A percentile compares a stretch with the other conserved stretches of the same genome.
These are phyloP conservation scores for Saccharomyces pastorianus DNA, from an alignment of 1,139 yeast species.

Conservation along the genomic window DNA sequence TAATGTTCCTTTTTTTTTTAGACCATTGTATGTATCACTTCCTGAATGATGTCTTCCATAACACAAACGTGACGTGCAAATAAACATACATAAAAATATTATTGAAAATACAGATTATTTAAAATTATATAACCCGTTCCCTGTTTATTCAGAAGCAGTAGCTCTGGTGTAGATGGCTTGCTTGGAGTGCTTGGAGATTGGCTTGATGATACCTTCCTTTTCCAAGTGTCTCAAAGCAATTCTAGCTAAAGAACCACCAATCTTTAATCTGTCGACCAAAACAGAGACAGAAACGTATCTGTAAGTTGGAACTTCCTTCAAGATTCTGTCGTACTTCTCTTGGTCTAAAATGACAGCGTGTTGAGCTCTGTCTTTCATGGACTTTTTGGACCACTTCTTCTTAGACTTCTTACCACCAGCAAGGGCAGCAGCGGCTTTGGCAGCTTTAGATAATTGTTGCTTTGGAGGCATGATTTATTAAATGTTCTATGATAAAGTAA, in stretches of 20 bases:
- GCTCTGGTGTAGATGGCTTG: slow-evolving; percentile 95
- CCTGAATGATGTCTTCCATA: neutral
- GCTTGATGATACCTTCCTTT: slow-evolving; percentile 89
- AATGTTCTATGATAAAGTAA: slow-evolving; percentile 6
- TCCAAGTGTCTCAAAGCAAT: slow-evolving; percentile 95
- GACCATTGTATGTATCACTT: neutral
- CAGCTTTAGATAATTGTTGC: slow-evolving; percentile 98
- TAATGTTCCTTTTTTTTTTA: neutral
- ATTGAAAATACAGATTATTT: slow-evolving; percentile 99
- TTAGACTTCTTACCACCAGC: slow-evolving; percentile 99
- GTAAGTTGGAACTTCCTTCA: slow-evolving; percentile 99
- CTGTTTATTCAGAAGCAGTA: slow-evolving; percentile 50
- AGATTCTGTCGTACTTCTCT: slow-evolving; percentile 95
- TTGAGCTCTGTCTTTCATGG: slow-evolving; percentile 99
- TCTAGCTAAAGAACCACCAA: slow-evolving; percentile 98
- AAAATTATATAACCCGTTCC: neutral
- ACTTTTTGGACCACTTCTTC: slow-evolving; percentile 99
- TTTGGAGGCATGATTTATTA: slow-evolving; percentile 87
- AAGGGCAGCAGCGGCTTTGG: slow-evolving; percentile 99
- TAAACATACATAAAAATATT: slow-evolving; percentile 91
- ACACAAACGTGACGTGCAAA: neutral
- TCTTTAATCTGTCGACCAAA: slow-evolving; percentile 97
- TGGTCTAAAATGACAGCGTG: slow-evolving; percentile 94
- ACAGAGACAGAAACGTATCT: slow-evolving; percentile 97
- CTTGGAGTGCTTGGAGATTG: slow-evolving; percentile 91